Conservation (phyloP, 2,329 filamentous ascomycete genomes). For the Trichophyton equinum region DNA sequence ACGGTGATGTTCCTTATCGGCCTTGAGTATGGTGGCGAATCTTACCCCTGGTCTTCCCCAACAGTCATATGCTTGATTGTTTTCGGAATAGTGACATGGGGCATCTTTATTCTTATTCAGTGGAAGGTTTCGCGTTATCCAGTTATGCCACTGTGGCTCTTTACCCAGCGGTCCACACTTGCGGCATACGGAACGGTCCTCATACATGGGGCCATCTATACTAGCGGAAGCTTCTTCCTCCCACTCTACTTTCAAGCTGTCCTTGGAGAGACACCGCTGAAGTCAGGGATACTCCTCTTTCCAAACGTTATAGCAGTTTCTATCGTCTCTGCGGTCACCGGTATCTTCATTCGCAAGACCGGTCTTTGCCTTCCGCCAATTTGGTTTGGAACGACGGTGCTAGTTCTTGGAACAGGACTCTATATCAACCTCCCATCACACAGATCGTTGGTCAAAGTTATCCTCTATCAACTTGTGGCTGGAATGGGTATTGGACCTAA, state of each 20-base stretch:
- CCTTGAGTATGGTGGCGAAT: slow-evolving; percentile 69
- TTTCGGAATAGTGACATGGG: slow-evolving; percentile 53
- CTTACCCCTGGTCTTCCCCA: slow-evolving; percentile 60
- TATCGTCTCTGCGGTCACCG: slow-evolving; percentile 44
- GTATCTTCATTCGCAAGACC: slow-evolving; percentile 60
- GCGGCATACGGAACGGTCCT: slow-evolving; percentile 55
- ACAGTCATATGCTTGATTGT: slow-evolving; percentile 66
- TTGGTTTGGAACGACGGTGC: slow-evolving; percentile 31
- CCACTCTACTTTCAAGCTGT: slow-evolving; percentile 76
- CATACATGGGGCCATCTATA: slow-evolving; percentile 65
- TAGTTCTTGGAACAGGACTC: slow-evolving; percentile 49
- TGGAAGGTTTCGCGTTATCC: slow-evolving; percentile 56
- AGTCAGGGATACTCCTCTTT: slow-evolving; percentile 64
- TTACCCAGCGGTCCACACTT: slow-evolving; percentile 52
- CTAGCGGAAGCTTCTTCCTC: slow-evolving; percentile 65
- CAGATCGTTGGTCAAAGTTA: slow-evolving; percentile 39
- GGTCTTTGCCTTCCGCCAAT: slow-evolving; percentile 49
- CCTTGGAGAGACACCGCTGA: slow-evolving; percentile 53
- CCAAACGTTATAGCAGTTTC: slow-evolving; percentile 49
- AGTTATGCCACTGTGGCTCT: slow-evolving; percentile 61
- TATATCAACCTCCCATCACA: slow-evolving; percentile 45
- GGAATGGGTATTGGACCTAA: slow-evolving; percentile 50
- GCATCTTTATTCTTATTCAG: slow-evolving; percentile 60
- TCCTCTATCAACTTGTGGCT: slow-evolving; percentile 46
- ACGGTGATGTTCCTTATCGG: slow-evolving; percentile 80